These are phyloP conservation scores for Penicillium brasilianum DNA, from an alignment of 2,329 filamentous ascomycete genomes.

Conservation along the genomic window DNA sequence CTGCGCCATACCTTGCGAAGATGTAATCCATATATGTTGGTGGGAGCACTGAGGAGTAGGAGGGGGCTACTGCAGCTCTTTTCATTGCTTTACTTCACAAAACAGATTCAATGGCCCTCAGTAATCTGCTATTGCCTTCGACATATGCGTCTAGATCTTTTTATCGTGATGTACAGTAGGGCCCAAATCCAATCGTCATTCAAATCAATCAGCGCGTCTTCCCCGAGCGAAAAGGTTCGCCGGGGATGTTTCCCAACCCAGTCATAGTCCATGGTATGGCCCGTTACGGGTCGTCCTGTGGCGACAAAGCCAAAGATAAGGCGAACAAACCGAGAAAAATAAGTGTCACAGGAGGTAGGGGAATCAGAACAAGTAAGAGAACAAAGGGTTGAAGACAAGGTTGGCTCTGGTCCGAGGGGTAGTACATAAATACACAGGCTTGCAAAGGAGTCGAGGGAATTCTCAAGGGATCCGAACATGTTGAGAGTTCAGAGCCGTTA, in stretches of 20 bases:
- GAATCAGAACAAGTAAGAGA: neutral
- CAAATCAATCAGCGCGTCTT: constrained; percentile 3
- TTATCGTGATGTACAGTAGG: constrained; percentile 16
- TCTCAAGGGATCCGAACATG: neutral
- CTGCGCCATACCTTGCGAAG: neutral
- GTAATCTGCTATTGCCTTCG: neutral
- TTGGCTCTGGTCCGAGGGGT: neutral
- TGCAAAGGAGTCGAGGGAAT: neutral
- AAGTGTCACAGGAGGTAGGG: neutral
- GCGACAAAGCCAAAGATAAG: constrained; percentile 1
- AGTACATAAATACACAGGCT: neutral
- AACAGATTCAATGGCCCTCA: neutral
- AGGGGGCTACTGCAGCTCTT: too few relatives aligned
- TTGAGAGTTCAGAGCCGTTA: neutral
- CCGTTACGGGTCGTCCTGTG: neutral
- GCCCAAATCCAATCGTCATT: constrained; percentile 9
- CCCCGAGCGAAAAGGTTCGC: neutral
- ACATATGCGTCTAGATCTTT: neutral
- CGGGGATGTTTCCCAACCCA: neutral
- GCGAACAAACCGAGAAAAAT: neutral
- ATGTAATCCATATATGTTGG: neutral
- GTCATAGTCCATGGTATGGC: neutral
- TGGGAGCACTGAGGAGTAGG: too few relatives aligned
- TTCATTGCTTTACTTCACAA: too few relatives aligned
- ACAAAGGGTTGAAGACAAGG: neutral